Percentiles rank a stretch among this genome's conserved stretches.
phyloP scores from a whole-genome alignment of 352 stramenopile genomes.

The Phytophthora foliorum region DNA sequence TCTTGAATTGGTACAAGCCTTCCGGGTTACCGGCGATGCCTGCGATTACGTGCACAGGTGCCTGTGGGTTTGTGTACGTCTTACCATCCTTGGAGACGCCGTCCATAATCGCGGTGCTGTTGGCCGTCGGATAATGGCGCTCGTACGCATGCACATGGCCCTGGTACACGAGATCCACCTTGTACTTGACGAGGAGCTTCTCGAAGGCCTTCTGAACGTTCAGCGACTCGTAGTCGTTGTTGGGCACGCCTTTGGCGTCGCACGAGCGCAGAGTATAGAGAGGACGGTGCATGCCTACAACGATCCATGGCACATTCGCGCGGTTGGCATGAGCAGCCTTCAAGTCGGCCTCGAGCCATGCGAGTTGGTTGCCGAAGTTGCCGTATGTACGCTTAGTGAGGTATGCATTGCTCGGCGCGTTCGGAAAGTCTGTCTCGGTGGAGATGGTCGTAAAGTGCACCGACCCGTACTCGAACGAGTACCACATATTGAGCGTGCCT shows the following conservation, averaged over 20 bases:
- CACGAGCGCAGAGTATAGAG: constrained; percentile 52
- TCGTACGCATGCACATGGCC: constrained; percentile 66
- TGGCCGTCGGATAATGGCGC: constrained; percentile 53
- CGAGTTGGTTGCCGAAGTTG: constrained; percentile 49
- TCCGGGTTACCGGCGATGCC: constrained; percentile 53
- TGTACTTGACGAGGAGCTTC: constrained; percentile 65
- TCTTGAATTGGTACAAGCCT: constrained; percentile 41
- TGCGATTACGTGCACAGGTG: constrained; percentile 59
- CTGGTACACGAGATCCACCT: constrained; percentile 58
- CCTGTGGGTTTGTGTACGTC: constrained; percentile 56
- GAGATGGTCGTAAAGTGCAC: constrained; percentile 85
- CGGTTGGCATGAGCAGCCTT: constrained; percentile 55
- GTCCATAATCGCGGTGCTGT: constrained; percentile 44
- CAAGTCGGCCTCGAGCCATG: constrained; percentile 60
- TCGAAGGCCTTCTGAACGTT: constrained; percentile 60
- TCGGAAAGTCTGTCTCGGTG: constrained; percentile 70
- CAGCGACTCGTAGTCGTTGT: constrained; percentile 42
- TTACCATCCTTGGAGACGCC: constrained; percentile 52
- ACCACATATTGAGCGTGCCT: constrained; percentile 57
- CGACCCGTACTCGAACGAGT: constrained; percentile 52
- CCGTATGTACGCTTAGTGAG: constrained; percentile 40
- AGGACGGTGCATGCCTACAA: constrained; percentile 64
- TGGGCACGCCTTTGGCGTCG: constrained; percentile 46
- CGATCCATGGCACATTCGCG: constrained; percentile 53
- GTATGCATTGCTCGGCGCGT: constrained; percentile 50